A percentile compares a stretch with the other conserved stretches of the same genome.
Evolutionary conservation across 2,329 filamentous ascomycete species (phyloP).

Genomic region (Chaetomium sp.): DNA sequence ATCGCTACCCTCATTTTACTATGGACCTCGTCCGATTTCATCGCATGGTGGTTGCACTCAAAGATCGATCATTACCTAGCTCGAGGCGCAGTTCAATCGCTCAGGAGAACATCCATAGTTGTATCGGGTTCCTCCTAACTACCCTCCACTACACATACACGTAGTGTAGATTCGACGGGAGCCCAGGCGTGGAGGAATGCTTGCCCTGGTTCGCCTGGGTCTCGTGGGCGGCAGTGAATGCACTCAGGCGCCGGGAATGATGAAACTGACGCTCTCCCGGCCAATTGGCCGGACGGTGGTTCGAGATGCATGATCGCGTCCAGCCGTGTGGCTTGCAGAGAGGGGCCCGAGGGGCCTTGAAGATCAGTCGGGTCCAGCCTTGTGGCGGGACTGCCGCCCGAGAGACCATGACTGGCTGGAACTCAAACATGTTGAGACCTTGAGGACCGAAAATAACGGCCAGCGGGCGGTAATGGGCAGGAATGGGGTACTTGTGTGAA

Average conservation of each 20-base stretch:
- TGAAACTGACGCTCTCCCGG: constrained; percentile 21
- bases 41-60: too few species aligned
- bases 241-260: constrained; percentile 13
- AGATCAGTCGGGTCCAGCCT: constrained; percentile 18
- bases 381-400: constrained; percentile 2
- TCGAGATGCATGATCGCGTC: constrained; percentile 22
- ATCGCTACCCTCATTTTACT: too few species aligned
- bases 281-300: constrained; percentile 18
- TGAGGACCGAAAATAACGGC: not conserved
- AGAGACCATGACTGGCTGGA: constrained; percentile 1
- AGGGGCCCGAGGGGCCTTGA: not conserved
- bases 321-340: constrained; percentile 21
- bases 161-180: too few species aligned
- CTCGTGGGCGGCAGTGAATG: constrained; percentile 10
- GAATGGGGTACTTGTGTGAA: too few species aligned
- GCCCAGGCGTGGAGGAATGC: too few species aligned
- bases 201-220: not conserved
- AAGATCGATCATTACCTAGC: too few species aligned
- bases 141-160: too few species aligned
- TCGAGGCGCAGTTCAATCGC: too few species aligned
- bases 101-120: too few species aligned
- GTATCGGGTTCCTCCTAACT: too few species aligned
- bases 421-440: not conserved
- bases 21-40: too few species aligned
- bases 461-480: not conserved